Evolutionary conservation across 352 stramenopile genomes (phyloP), one percentile per base, ranked within the genome.

Genomic region (Pythium diclinum): DNA sequence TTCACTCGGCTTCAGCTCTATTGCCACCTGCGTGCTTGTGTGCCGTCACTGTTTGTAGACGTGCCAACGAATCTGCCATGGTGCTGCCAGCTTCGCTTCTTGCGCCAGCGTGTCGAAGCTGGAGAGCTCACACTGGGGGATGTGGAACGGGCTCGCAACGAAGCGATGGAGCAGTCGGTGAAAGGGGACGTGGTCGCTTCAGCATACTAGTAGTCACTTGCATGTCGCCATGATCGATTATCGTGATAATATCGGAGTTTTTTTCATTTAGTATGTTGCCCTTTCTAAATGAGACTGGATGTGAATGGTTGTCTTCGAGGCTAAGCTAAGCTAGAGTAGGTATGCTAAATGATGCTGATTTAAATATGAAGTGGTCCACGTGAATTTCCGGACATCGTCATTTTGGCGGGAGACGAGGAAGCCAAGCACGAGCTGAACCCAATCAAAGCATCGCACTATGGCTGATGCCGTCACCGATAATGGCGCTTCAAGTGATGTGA

Each of bases 121-220:
- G 46, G 46, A 52, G 19, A 52, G 46, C n/a, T 52, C 7, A 52
- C 46, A 32, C 46, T 52, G 46, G 46, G 14, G 6, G 46, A 52
- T 6, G 46, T 52, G 19, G 21, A 52, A 8, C 1, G 1, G 1
- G 46, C 46, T 5, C 46, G n/a, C 36, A 44, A n/a, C 14, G 36
- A 44, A 4, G 36, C 10, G 10, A n/a, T n/a, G n/a, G n/a, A n/a
- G n/a, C n/a, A n/a, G n/a, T n/a, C n/a, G 36, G 8, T 5, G 36
- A 8, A 16, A 44, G 9, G 14, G 1, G 36, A n/a, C 36, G 13
- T 44, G 10, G 14, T 1, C 36, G 9, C 5, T 6, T 47, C 40
- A 21, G 40, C 14, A 7, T 47, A 36, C 33, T 36, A 36, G 33
- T n/a, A 38, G 33, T 38, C 33, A 13, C 33, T 38, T 13, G 10